These are phyloP conservation scores for Ascochyta rabiei DNA, from an alignment of 2,329 filamentous ascomycete genomes.

Conservation along the genomic window DNA sequence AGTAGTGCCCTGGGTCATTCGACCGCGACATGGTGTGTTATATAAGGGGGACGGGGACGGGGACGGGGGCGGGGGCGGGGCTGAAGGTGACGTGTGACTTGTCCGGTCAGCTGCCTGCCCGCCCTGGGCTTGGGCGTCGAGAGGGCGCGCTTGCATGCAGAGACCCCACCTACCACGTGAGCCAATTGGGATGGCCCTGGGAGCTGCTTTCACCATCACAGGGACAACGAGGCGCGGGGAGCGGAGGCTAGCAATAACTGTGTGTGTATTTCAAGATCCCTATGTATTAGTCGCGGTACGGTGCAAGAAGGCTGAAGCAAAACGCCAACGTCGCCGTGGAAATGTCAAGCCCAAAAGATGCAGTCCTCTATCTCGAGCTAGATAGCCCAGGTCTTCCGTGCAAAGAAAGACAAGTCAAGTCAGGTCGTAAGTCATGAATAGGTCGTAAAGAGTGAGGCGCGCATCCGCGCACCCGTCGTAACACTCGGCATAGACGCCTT, in stretches of 20 bases:
- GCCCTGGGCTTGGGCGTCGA: not conserved
- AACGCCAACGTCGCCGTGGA: constrained; percentile 15
- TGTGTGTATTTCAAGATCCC: constrained; percentile 11
- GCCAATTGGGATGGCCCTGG: not conserved
- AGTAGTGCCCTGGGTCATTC: constrained; percentile 79
- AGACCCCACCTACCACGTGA: constrained; percentile 1
- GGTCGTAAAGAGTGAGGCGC: constrained; percentile 46
- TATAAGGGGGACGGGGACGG: constrained; percentile 22
- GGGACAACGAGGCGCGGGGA: not conserved
- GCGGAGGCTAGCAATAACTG: not conserved
- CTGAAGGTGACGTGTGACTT: constrained; percentile 18
- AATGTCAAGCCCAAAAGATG: constrained; percentile 10
- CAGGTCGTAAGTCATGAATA: constrained; percentile 43
- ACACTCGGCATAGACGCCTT: constrained; percentile 45
- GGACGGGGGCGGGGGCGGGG: constrained; percentile 9
- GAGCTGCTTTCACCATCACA: constrained; percentile 3
- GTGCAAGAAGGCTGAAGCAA: constrained; percentile 12
- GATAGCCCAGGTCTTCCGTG: constrained; percentile 16
- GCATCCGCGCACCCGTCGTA: constrained; percentile 37
- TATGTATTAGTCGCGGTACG: constrained; percentile 18
- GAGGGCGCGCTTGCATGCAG: constrained; percentile 1
- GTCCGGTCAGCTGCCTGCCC: constrained; percentile 9
- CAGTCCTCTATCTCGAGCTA: constrained; percentile 12
- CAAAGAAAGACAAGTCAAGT: constrained; percentile 17
- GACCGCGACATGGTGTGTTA: constrained; percentile 43